Percentiles rank a stretch among this genome's conserved stretches.
These are phyloP conservation scores for Mycena maculata DNA, from an alignment of 768 basidiomycete genomes.

Conservation along the genomic window DNA sequence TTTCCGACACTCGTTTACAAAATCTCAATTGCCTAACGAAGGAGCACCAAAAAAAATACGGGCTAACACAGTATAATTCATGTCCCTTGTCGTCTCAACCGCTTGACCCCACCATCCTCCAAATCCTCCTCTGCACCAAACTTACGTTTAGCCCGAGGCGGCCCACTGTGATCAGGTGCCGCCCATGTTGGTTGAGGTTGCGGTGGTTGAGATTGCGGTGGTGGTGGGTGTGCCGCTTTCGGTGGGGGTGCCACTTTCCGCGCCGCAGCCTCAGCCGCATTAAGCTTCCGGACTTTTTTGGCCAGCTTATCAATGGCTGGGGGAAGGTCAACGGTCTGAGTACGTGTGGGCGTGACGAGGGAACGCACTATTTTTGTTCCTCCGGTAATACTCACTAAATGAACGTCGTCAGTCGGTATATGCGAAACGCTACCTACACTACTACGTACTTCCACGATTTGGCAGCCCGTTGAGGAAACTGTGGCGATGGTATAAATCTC, in stretches of 20 bases:
- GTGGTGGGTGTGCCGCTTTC: background rate
- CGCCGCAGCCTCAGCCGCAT: conserved; percentile 40
- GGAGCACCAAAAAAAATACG: conserved; percentile 15
- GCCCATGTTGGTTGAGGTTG: conserved; percentile 42
- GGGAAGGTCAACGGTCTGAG: conserved; percentile 3
- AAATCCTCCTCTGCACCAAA: conserved; percentile 44
- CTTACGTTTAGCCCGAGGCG: conserved; percentile 50
- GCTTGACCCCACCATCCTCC: conserved; percentile 38
- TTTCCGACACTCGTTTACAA: too few relatives aligned
- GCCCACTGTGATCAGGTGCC: conserved; percentile 35
- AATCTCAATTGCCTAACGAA: too few relatives aligned
- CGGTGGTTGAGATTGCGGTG: too few relatives aligned
- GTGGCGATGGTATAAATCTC: conserved; percentile 21
- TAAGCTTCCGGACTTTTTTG: conserved; percentile 49
- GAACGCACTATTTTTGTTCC: conserved; percentile 59
- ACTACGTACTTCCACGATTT: conserved; percentile 62
- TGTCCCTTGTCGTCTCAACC: conserved; percentile 29
- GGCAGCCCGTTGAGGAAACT: conserved; percentile 66
- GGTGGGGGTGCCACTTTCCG: too few relatives aligned
- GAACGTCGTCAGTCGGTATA: background rate
- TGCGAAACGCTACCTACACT: background rate
- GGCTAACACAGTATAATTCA: background rate
- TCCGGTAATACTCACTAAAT: conserved; percentile 63
- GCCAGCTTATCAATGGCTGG: conserved; percentile 52
- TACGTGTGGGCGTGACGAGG: background rate